Evolutionary conservation across 306 rosid genomes (phyloP), one percentile per base, ranked within the genome.

Genomic region (Trichosanthes truncata): DNA sequence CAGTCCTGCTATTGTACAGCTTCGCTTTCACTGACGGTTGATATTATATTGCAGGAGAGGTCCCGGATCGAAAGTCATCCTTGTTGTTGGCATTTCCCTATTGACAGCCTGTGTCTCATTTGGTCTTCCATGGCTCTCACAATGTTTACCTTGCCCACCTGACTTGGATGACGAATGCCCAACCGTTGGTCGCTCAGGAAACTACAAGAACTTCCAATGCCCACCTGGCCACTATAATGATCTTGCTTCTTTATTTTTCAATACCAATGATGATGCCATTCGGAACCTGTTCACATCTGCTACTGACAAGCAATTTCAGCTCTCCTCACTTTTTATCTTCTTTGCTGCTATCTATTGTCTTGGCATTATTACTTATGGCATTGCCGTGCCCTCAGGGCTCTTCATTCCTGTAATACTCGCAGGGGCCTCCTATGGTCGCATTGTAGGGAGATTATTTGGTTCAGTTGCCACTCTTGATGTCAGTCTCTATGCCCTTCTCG

Each of bases 381-480:
- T 91, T 66, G 98, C 98, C 17, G 84, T 93, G 68, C 98, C 98
- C 51, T 89, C 98, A 0, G 98, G 98, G n/a, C 90, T 92, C 78
- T 93, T 93, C 71, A 93, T 93, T 66, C 98, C 98, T 0, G 97
- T 91, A 61, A 91, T 91, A 74, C 90, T 93, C 25, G 98, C 97
- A 0, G 97, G 98, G 51, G 91, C 94, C 80, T 88, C 94, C 3
- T 93, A 91, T 52, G 98, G 98, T 1, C 93, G 98, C 40, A 91
- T 93, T 52, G 86, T 82, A 17, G 98, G 97, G 60, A 86, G 82
- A 51, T 80, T 91, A 8, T 77, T 90, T 23, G 86, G 87, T 41
- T 77, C 89, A 31, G 41, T 89, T 79, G 86, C 88, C 4, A 29
- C 41, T 63, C 87, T 92, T 35, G 97, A 90, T 79, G 83, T 78